phyloP scores from a whole-genome alignment of 179 eudicot species.

The Spergularia azorica region DNA sequence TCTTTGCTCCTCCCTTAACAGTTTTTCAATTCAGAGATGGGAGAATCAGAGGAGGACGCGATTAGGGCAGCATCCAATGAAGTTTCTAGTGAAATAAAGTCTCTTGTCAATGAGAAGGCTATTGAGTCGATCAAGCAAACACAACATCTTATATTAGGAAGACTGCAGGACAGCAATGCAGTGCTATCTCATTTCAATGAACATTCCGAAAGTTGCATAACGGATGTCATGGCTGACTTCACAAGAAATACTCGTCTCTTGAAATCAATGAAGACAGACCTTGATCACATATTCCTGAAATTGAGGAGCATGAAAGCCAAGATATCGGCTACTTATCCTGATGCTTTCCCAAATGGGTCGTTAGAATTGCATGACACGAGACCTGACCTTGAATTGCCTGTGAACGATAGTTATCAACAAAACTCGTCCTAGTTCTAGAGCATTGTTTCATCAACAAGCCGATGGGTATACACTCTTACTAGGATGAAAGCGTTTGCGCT shows the following conservation, averaged over 20 bases:
- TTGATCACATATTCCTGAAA: conserved; percentile 87
- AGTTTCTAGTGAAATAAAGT: conserved; percentile 63
- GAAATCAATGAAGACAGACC: conserved; percentile 86
- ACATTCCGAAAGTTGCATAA: conserved; percentile 74
- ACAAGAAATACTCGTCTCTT: conserved; percentile 71
- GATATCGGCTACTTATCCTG: conserved; percentile 77
- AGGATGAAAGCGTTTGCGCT: no score
- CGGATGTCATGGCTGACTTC: conserved; percentile 71
- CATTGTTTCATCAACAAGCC: no score
- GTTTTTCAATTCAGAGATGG: conserved; percentile 35
- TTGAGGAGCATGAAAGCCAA: conserved; percentile 85
- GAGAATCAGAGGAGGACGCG: conserved; percentile 44
- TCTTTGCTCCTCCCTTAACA: neutral
- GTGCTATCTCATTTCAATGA: conserved; percentile 91
- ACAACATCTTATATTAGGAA: conserved; percentile 84
- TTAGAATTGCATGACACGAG: conserved; percentile 62
- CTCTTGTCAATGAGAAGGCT: conserved; percentile 53
- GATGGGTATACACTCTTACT: no score
- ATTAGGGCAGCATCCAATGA: conserved; percentile 54
- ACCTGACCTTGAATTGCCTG: conserved; percentile 79
- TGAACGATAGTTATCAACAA: conserved; percentile 9
- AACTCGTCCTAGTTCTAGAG: conserved; percentile 11
- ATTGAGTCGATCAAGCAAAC: conserved; percentile 65
- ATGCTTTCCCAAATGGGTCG: conserved; percentile 74
- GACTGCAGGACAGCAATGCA: conserved; percentile 95